phyloP scores from a whole-genome alignment of 805 yeast species.

The Wickerhamomyces silvicola region DNA sequence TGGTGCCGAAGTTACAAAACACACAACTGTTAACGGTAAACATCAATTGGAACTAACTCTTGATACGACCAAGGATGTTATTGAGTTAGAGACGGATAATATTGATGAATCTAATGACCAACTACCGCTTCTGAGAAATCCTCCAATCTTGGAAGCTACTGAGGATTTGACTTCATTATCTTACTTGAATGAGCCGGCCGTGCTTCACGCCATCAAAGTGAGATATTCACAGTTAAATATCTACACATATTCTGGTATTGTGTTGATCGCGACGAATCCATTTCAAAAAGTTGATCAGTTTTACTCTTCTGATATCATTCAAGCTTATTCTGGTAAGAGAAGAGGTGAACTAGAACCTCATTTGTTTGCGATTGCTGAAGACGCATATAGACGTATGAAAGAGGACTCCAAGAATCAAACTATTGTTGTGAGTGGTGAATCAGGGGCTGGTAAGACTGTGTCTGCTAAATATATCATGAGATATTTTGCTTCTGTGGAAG shows the following conservation, averaged over 20 bases:
- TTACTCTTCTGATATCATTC: conserved; percentile 87
- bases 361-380: conserved; percentile 95
- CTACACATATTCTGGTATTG: conserved; percentile 95
- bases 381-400: conserved; percentile 93
- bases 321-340: conserved; percentile 87
- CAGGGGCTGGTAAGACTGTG: conserved; percentile 98
- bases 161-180: conserved; percentile 92
- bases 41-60: conserved; percentile 44
- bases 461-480: conserved; percentile 97
- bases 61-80: conserved; percentile 42
- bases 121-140: conserved; percentile 81
- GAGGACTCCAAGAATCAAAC: conserved; percentile 83
- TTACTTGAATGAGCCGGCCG: conserved; percentile 93
- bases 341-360: conserved; percentile 97
- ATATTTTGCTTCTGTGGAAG: conserved; percentile 91
- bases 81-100: conserved; percentile 40
- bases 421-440: conserved; percentile 94
- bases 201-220: conserved; percentile 83
- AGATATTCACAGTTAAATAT: conserved; percentile 87
- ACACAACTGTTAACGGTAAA: conserved; percentile 35
- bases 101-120: conserved; percentile 29
- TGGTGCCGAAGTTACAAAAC: conserved; percentile 54
- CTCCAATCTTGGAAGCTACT: conserved; percentile 85
- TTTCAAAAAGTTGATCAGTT: conserved; percentile 88
- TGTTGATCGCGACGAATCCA: conserved; percentile 92